Evolutionary conservation across 176 grass and related monocot genomes (phyloP).

Genomic region (Puya raimondii): DNA sequence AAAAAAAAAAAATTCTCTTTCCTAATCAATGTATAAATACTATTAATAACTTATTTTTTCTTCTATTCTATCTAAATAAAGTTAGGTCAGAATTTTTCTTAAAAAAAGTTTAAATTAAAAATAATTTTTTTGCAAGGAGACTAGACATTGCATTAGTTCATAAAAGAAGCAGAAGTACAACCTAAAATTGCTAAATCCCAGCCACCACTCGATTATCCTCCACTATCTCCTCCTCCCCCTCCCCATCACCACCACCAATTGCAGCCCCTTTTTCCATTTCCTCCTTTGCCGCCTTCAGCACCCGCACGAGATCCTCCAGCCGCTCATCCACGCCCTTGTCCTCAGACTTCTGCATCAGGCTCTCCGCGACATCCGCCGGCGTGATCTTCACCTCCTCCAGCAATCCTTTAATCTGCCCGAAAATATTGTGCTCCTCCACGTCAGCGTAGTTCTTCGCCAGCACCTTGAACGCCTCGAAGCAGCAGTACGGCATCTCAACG

Average conservation of each 20-base stretch:
- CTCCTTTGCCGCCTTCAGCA: slow-evolving; percentile 19
- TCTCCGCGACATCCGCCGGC: slow-evolving; percentile 28
- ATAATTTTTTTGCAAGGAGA: no score
- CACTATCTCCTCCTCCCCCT: neutral
- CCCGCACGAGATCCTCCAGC: slow-evolving; percentile 11
- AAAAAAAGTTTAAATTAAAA: no score
- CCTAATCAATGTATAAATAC: no score
- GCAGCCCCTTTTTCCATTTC: neutral
- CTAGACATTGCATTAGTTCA: no score
- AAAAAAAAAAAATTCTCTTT: no score
- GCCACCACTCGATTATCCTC: no score
- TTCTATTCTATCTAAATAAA: no score
- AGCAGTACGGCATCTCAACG: slow-evolving; percentile 41
- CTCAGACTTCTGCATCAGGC: slow-evolving; percentile 18
- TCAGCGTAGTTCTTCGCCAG: slow-evolving; percentile 23
- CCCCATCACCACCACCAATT: neutral
- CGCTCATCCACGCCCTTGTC: slow-evolving; percentile 4
- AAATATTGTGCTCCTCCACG: slow-evolving; percentile 16
- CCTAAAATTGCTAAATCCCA: no score
- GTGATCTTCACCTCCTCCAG: slow-evolving; percentile 18
- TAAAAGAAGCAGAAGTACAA: no score
- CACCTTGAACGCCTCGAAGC: slow-evolving; percentile 29
- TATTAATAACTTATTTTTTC: no score
- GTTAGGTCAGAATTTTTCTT: no score
- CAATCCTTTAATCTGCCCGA: neutral